Percentiles rank a stretch among this genome's conserved stretches.
These are phyloP conservation scores for Leccinellum albellum DNA, from an alignment of 768 basidiomycete genomes.

Conservation along the genomic window DNA sequence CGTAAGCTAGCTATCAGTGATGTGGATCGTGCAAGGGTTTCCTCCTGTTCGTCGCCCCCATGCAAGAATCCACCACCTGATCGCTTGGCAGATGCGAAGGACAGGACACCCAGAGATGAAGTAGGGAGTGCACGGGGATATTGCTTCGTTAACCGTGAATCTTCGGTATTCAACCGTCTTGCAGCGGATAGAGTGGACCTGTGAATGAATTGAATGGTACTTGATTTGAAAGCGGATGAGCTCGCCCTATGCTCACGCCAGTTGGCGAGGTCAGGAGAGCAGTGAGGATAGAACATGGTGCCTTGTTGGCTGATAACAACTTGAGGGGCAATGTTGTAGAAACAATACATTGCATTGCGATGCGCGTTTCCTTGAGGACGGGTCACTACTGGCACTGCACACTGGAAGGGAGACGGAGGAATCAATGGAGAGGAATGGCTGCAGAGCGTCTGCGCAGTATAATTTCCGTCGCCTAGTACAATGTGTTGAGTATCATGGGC, in stretches of 20 bases:
- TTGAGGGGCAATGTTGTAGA: conserved; percentile 35
- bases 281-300: conserved; percentile 41
- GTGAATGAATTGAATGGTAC: conserved; percentile 27
- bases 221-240: conserved; percentile 5
- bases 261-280: conserved; percentile 31
- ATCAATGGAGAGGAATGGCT: conserved; percentile 2
- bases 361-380: conserved; percentile 2
- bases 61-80: conserved; percentile 43
- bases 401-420: conserved; percentile 16
- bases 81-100: conserved; percentile 42
- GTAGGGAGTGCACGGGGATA: conserved; percentile 18
- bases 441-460: conserved; percentile 29
- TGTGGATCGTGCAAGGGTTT: conserved; percentile 38
- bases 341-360: conserved; percentile 3
- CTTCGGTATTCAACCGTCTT: conserved; percentile 21
- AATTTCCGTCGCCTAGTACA: conserved; percentile 40
- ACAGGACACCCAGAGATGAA: conserved; percentile 37
- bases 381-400: conserved; percentile 5
- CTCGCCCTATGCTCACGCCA: conserved; percentile 28
- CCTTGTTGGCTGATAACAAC: conserved; percentile 35
- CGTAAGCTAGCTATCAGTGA: conserved; percentile 39
- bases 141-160: conserved; percentile 9
- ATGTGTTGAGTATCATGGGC: conserved; percentile 37
- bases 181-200: conserved; percentile 33
- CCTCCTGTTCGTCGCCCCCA: conserved; percentile 47